A percentile compares a stretch with the other conserved stretches of the same genome.
Conservation (phyloP, 176 grass and related monocot genomes). For the Aegilops tauschii region DNA sequence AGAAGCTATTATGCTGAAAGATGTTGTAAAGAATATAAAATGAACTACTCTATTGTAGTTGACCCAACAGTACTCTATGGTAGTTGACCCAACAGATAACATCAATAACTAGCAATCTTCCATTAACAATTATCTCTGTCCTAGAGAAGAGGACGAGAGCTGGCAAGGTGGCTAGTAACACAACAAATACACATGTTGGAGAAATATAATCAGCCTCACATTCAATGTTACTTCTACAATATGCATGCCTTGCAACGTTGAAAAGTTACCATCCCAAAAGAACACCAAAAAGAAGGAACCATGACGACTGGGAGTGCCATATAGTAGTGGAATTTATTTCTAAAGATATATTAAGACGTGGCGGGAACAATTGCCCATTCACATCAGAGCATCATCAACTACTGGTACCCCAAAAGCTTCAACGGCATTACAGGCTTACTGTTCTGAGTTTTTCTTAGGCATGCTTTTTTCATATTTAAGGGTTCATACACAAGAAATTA, state of each 20-base stretch:
- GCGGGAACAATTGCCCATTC: neutral
- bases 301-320: neutral
- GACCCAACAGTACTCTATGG: no score
- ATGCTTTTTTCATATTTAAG: neutral
- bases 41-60: neutral
- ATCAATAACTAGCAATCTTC: no score
- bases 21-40: neutral
- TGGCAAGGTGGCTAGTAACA: neutral
- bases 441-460: neutral
- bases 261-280: neutral
- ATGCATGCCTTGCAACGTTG: neutral
- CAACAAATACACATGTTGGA: neutral
- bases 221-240: neutral
- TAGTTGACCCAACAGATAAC: no score
- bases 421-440: neutral
- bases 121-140: neutral
- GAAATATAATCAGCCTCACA: neutral
- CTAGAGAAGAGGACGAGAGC: neutral
- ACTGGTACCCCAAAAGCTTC: neutral
- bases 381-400: neutral
- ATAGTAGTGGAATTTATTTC: neutral
- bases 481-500: neutral
- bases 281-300: neutral
- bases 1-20: neutral
- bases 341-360: neutral